Base-by-base conservation (phyloP, 345 rosid species). In the Rhodamnia rubescens region DNA sequence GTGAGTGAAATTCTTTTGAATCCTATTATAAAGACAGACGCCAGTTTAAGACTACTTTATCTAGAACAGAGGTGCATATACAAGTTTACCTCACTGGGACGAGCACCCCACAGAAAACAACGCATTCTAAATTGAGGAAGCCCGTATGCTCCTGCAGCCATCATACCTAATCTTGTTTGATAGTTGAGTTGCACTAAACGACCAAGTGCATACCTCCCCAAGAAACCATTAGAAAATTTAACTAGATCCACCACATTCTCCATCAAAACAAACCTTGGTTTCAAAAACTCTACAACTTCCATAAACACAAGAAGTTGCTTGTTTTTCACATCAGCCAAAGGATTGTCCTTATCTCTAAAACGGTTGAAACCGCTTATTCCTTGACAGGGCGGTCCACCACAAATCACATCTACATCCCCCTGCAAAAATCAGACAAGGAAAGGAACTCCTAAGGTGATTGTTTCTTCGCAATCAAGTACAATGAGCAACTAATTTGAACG, bases 361-460 rank as follows among this genome's bases (percentile, higher is more conserved):
- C 98, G 88, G 64, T 96, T 96, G 75, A 88, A 92, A 3, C 99
- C 98, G 49, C 96, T 96, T 26, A 96, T 87, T 1, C 99, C 99
- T 90, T 96, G 98, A 83, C 97, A 96, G 0, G 99, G 97, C 0
- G 98, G 98, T 3, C 98, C 98, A 9, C 98, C 98, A 75, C 98
- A 94, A 50, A 96, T 81, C 29, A 94, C 95, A 90, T 93, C 95
- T 20, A 88, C 94, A 74, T 80, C 85, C 18, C 98, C 96, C 98
- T 95, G 15, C 27, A 36, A 86, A 47, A 84, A n/a, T 2, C 7
- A 10, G 6, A 59, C 74, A 59, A 22, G 47, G 52, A 85, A 84
- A 57, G 81, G 44, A 75, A 75, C 44, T 32, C 21, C 42, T 20
- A 75, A 16, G 29, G 42, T 36, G 40, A 27, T 14, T n/a, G 40